phyloP scores from a whole-genome alignment of 306 rosid genomes.

The Psophocarpus tetragonolobus region DNA sequence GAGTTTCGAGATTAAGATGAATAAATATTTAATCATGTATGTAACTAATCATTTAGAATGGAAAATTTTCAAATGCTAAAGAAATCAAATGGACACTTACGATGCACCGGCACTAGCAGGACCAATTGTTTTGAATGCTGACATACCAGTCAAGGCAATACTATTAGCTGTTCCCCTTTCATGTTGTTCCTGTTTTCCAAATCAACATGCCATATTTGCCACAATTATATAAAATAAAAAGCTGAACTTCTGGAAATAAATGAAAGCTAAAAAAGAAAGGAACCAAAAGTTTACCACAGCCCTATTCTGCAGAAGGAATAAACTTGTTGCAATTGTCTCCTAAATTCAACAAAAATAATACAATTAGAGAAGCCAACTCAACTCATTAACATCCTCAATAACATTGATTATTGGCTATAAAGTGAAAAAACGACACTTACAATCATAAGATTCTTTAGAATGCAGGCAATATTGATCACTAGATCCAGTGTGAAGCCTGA shows the following conservation, averaged over 20 bases:
- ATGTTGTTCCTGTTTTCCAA: constrained; percentile 59
- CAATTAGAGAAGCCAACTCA: background rate
- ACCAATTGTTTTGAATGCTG: constrained; percentile 73
- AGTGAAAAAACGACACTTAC: constrained; percentile 51
- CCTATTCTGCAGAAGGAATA: constrained; percentile 70
- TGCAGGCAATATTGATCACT: constrained; percentile 46
- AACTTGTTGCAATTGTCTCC: constrained; percentile 55
- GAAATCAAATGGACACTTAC: constrained; percentile 51
- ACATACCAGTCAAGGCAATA: constrained; percentile 76
- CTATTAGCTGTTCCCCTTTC: constrained; percentile 89
- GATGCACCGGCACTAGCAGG: constrained; percentile 80
- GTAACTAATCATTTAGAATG: background rate
- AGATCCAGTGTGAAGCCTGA: constrained; percentile 50
- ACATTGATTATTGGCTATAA: background rate
- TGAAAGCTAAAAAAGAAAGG: background rate
- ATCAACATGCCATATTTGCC: constrained; percentile 13
- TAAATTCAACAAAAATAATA: constrained; percentile 22
- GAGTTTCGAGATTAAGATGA: background rate
- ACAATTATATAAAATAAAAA: background rate
- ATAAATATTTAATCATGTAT: background rate
- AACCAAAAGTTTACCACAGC: constrained; percentile 66
- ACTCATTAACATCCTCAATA: background rate
- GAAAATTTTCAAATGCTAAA: background rate
- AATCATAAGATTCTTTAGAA: constrained; percentile 49
- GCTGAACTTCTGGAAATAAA: background rate